Base-by-base conservation (phyloP, 2,329 filamentous ascomycete genomes). In the Verticillium alfalfae region DNA sequence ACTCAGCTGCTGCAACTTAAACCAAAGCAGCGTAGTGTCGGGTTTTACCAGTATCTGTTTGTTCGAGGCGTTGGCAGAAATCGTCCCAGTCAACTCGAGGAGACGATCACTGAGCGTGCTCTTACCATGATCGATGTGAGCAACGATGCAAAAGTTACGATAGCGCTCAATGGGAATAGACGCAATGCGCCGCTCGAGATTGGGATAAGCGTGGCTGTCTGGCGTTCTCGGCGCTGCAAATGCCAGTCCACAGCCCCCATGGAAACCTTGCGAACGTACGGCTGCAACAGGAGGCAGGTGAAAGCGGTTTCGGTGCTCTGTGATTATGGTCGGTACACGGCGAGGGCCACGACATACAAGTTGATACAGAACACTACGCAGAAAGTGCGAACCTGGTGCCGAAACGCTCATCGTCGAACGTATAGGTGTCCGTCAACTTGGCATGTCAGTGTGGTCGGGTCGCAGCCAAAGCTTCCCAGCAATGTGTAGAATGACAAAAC, bases 51-150 rank as follows among this genome's bases (percentile, higher is more conserved):
- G 81, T 65, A 98, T 92, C 81, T 99, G 95, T 78, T 97, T 96
- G 74, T 97, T 97, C 58, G 84, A 83, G 62, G 80, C 83, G 63
- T 92, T 93, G 0, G 91, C 84, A 68, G 91, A 80, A 66, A 99
- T 98, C 7, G 94, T 98, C 22, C 95, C 94, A 1, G 95, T 99
- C 66, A 96, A 82, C 81, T 99, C 95, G 65, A 99, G 84, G 60
- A 99, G 80, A 2, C 95, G 89, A 71, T 99, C 95, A 67, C 90
- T 94, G 60, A 99, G 87, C 5, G 95, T 99, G 72, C 91, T 96
- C 78, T 99, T 99, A 70, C 95, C 95, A 87, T 99, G 95, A 75
- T 99, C 95, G 72, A 99, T 96, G 75, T 99, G 95, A 10, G 95
- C 95, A 59, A 99, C 94, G 70, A 99, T 98, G 77, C 95, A 99